phyloP scores from a whole-genome alignment of 169 alveolate species.

The Plasmodium reichenowi region DNA sequence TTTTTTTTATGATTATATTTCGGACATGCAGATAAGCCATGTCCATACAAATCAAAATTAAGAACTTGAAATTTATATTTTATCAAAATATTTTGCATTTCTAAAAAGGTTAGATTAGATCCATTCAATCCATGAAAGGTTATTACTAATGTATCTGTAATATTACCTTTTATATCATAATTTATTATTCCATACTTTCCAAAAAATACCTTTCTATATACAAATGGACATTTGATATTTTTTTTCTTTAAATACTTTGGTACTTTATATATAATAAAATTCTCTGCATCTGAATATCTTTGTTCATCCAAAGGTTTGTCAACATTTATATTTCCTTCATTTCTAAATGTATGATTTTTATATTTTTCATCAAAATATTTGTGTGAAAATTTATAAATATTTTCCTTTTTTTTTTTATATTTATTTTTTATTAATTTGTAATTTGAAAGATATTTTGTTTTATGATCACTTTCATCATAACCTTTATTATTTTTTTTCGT shows the following conservation, averaged over 20 bases:
- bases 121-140: slow-evolving; percentile 88
- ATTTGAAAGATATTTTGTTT: background rate
- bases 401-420: background rate
- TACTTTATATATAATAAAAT: slow-evolving; percentile 72
- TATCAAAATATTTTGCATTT: slow-evolving; percentile 76
- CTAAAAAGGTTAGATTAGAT: slow-evolving; percentile 82
- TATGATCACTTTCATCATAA: no score
- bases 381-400: background rate
- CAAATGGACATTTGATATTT: slow-evolving; percentile 84
- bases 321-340: background rate
- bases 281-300: slow-evolving; percentile 5
- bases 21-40: slow-evolving; percentile 86
- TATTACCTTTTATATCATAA: slow-evolving; percentile 81
- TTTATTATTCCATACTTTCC: slow-evolving; percentile 84
- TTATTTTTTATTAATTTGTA: background rate
- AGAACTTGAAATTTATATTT: slow-evolving; percentile 81
- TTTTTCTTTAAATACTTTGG: slow-evolving; percentile 81
- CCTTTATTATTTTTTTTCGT: no score
- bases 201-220: slow-evolving; percentile 76
- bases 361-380: background rate
- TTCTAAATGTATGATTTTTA: background rate
- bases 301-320: background rate
- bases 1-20: slow-evolving; percentile 80
- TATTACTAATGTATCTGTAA: slow-evolving; percentile 76
- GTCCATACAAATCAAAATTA: slow-evolving; percentile 87